These are phyloP conservation scores for Clavispora fructus DNA, from an alignment of 805 yeast species.

Conservation along the genomic window DNA sequence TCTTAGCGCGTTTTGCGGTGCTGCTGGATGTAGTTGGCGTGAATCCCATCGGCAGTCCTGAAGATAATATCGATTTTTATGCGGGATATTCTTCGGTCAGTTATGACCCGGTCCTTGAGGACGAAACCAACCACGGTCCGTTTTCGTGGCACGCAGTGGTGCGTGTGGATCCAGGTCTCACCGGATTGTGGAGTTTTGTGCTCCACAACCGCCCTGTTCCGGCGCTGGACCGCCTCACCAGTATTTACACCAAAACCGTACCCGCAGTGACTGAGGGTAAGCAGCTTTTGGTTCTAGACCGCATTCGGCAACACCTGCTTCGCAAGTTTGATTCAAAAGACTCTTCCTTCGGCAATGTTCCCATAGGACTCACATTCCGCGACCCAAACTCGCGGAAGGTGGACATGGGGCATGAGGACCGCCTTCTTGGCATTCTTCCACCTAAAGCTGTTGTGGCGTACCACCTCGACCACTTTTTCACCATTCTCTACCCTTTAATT, in stretches of 20 bases:
- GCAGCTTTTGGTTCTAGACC: slow-evolving; percentile 7
- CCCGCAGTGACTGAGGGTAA: slow-evolving; percentile 1
- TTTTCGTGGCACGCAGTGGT: slow-evolving; percentile 12
- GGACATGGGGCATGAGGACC: slow-evolving; percentile 4
- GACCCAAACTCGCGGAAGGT: slow-evolving; percentile 8
- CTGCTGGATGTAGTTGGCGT: slow-evolving; percentile 8
- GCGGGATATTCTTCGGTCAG: slow-evolving; percentile 7
- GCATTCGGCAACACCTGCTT: slow-evolving; percentile 7
- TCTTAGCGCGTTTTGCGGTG: slow-evolving; percentile 2
- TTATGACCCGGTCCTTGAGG: slow-evolving; percentile 7
- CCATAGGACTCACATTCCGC: slow-evolving; percentile 11
- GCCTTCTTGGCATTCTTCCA: slow-evolving; percentile 11
- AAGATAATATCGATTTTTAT: slow-evolving; percentile 7
- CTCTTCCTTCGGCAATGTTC: slow-evolving; percentile 1
- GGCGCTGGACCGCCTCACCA: not conserved
- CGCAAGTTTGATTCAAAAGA: slow-evolving; percentile 3
- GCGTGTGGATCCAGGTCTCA: slow-evolving; percentile 13
- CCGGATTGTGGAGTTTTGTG: slow-evolving; percentile 12
- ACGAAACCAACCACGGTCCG: slow-evolving; percentile 14
- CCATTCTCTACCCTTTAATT: slow-evolving; percentile 13
- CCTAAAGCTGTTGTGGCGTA: slow-evolving; percentile 6
- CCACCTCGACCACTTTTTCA: slow-evolving; percentile 13
- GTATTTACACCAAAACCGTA: slow-evolving; percentile 1
- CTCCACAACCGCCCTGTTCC: slow-evolving; percentile 3
- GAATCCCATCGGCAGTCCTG: slow-evolving; percentile 7